Base-by-base conservation (phyloP, 768 basidiomycete species). In the Thelephora aurantiotincta region DNA sequence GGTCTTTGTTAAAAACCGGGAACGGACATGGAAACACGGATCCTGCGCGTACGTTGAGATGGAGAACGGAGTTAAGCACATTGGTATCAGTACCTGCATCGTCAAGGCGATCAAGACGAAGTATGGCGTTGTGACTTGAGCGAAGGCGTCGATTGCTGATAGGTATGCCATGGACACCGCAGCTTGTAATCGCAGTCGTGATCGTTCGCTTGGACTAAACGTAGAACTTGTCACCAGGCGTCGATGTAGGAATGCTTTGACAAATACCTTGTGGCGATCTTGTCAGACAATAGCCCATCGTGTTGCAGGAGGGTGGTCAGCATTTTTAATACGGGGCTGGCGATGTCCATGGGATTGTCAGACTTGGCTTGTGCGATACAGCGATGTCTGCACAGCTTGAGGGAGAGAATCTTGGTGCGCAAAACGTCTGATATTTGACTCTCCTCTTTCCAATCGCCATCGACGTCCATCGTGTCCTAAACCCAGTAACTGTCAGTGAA, bases 341-440 rank as follows among this genome's bases (percentile, higher is more conserved):
- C 76, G 42, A 87, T 73, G 23, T 84, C 77, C 22, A 76, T 51
- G 6, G 85, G 79, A 6, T 71, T 67, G 1, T 78, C 74, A 3
- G 72, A 65, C 5, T 63, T 54, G 0, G 77, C 77, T 54, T 82
- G 81, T 0, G 82, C 75, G 11, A 94, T 67, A 57, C 80, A 79
- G 14, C 91, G 79, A 60, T 91, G 80, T 20, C 87, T 73, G 58
- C 80, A 81, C 5, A 93, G 73, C 62, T 96, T 92, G 19, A 98
- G 60, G 1, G 79, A 73, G 6, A 82, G 63, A 2, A 96, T 58
- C 58, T 88, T 89, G 0, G 88, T 84, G 38, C 66, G 68, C 1
- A 89, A 71, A 3, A 70, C 66, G 1, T 70, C 65, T 0, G 75
- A 58, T 18, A 94, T 60, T 2, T 79, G 70, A 0, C 69, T 69